phyloP scores from a whole-genome alignment of 2,329 filamentous ascomycete species.

The Epichloe hybrida region DNA sequence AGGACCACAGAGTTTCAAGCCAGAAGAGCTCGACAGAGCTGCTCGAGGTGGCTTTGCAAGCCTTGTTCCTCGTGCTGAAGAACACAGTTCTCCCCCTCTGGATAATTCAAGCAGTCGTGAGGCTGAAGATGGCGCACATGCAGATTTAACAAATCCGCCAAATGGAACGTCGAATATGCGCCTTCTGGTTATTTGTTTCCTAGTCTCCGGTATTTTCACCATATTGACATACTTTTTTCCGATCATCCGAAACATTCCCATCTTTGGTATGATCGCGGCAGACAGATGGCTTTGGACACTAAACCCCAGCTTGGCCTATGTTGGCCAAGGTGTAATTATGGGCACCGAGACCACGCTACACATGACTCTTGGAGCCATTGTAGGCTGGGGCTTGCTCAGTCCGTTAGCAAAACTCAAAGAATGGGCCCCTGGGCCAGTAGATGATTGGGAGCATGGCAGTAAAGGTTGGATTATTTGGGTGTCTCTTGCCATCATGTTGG shows the following conservation, averaged over 20 bases:
- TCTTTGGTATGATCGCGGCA: conserved; percentile 66
- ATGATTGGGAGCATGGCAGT: conserved; percentile 82
- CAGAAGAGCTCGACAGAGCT: conserved; percentile 21
- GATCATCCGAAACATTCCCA: conserved; percentile 67
- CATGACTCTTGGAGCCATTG: conserved; percentile 79
- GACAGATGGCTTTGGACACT: conserved; percentile 85
- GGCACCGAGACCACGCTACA: conserved; percentile 87
- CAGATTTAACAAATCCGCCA: neutral
- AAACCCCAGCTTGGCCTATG: conserved; percentile 92
- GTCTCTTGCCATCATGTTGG: conserved; percentile 90
- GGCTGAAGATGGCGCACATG: neutral
- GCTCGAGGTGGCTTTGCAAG: conserved; percentile 29
- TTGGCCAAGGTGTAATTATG: conserved; percentile 98
- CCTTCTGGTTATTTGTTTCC: conserved; percentile 43
- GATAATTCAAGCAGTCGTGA: neutral
- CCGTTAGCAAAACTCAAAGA: conserved; percentile 73
- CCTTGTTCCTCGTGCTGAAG: conserved; percentile 23
- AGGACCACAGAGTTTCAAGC: conserved; percentile 19
- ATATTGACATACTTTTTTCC: conserved; percentile 85
- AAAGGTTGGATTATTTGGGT: conserved; percentile 99
- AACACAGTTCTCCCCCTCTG: neutral
- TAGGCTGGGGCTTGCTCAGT: conserved; percentile 86
- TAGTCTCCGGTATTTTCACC: conserved; percentile 53
- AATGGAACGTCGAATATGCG: conserved; percentile 35
- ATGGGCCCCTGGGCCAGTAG: conserved; percentile 80